These are phyloP conservation scores for Digitaria exilis DNA, from an alignment of 202 grass and related monocot species.

Conservation along the genomic window DNA sequence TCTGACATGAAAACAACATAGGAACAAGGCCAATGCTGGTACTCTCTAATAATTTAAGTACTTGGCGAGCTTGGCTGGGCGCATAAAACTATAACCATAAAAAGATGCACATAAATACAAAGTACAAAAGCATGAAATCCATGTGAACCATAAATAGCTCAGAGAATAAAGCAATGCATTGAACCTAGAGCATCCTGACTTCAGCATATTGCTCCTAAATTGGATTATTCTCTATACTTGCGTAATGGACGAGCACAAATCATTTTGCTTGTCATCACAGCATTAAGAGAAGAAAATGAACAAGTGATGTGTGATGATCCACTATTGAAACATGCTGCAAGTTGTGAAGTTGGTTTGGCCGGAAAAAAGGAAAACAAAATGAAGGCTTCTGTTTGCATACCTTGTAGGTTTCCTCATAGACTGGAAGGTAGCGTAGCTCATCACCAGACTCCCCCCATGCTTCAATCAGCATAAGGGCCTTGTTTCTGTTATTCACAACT, in stretches of 20 bases:
- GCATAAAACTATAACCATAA: background rate
- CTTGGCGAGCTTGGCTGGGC: background rate
- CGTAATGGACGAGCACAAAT: background rate
- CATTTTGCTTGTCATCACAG: background rate
- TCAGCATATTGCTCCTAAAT: slow-evolving; percentile 1
- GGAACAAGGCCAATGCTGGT: background rate
- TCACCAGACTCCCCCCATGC: slow-evolving; percentile 90
- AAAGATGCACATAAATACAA: background rate
- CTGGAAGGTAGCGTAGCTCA: slow-evolving; percentile 87
- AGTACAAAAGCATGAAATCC: background rate
- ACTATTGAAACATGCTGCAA: background rate
- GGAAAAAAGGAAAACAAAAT: background rate
- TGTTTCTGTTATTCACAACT: slow-evolving; percentile 82
- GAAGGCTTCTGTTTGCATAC: slow-evolving; percentile 31
- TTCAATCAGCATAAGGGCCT: slow-evolving; percentile 82
- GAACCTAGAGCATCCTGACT: background rate
- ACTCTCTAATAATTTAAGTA: background rate
- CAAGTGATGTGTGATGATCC: background rate
- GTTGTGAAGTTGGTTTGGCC: background rate
- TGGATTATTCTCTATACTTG: background rate
- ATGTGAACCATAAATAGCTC: background rate
- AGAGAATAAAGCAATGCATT: slow-evolving; percentile 1
- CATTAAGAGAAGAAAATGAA: slow-evolving; percentile 21
- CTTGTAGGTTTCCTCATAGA: slow-evolving; percentile 98
- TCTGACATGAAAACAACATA: background rate